Evolutionary conservation across 768 basidiomycete species (phyloP).

Genomic region (Lactarius pseudohatsudake): DNA sequence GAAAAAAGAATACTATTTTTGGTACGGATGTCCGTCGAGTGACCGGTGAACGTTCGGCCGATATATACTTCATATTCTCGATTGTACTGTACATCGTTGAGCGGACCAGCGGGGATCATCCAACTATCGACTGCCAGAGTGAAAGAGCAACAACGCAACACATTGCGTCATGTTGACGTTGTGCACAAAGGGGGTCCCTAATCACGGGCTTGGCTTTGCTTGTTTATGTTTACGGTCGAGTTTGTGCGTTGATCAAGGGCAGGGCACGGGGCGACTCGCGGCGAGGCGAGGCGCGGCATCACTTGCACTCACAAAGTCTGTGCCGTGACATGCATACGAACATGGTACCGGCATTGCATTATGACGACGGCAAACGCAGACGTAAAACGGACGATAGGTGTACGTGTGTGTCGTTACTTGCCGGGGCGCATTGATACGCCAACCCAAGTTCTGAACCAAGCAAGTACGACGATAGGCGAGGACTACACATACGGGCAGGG

Average conservation of each 20-base stretch:
- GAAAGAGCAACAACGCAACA: background rate
- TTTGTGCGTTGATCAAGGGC: constrained; percentile 10
- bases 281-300: constrained; percentile 18
- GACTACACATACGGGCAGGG: background rate
- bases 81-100: background rate
- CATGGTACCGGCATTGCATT: background rate
- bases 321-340: background rate
- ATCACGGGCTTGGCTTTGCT: background rate
- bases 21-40: background rate
- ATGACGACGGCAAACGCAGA: constrained; percentile 9
- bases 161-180: background rate
- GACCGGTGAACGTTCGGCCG: background rate
- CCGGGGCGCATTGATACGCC: background rate
- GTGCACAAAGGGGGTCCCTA: background rate
- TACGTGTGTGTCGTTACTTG: background rate
- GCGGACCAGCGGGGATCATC: background rate
- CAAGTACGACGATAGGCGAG: background rate
- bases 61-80: background rate
- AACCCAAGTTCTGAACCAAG: background rate
- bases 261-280: constrained; percentile 12
- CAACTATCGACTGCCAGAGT: background rate
- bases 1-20: background rate
- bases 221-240: constrained; percentile 1
- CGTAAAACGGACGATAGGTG: constrained; percentile 7
- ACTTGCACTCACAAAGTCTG: background rate